Evolutionary conservation across 306 rosid genomes (phyloP).

Genomic region (Quercus ilex): DNA sequence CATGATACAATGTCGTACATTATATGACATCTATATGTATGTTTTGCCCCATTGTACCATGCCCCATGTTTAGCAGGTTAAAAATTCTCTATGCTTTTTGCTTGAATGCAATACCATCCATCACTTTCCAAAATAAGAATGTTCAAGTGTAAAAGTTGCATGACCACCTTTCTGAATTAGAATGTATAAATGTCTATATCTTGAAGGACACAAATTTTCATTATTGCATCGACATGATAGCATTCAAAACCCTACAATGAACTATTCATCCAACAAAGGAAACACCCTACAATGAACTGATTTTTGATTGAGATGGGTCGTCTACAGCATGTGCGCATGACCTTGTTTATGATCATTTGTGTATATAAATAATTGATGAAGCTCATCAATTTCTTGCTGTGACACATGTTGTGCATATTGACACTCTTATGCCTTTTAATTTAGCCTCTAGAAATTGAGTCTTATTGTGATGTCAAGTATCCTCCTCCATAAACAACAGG

Average conservation of each 20-base stretch:
- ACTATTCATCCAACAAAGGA: too few relatives aligned
- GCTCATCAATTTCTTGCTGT: too few relatives aligned
- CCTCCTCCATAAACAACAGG: too few relatives aligned
- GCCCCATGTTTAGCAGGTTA: neutral
- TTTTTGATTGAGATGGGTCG: neutral
- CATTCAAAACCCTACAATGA: slow-evolving; percentile 2
- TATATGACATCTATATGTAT: neutral
- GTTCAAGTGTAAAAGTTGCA: neutral
- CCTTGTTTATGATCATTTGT: neutral
- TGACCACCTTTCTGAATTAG: neutral
- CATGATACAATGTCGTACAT: neutral
- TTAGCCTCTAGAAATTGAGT: too few relatives aligned
- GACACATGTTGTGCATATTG: too few relatives aligned
- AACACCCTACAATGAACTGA: neutral
- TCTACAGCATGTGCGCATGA: neutral
- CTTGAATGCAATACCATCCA: neutral
- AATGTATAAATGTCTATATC: neutral
- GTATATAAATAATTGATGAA: neutral
- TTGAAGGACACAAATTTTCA: slow-evolving; percentile 9
- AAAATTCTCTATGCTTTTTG: neutral
- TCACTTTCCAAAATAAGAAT: slow-evolving; percentile 12
- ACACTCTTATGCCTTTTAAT: too few relatives aligned
- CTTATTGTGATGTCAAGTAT: too few relatives aligned
- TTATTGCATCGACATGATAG: neutral
- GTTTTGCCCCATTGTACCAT: slow-evolving; percentile 5